Base-by-base conservation (phyloP, 2,329 filamentous ascomycete genomes). In the Rhynchosporium agropyri region DNA sequence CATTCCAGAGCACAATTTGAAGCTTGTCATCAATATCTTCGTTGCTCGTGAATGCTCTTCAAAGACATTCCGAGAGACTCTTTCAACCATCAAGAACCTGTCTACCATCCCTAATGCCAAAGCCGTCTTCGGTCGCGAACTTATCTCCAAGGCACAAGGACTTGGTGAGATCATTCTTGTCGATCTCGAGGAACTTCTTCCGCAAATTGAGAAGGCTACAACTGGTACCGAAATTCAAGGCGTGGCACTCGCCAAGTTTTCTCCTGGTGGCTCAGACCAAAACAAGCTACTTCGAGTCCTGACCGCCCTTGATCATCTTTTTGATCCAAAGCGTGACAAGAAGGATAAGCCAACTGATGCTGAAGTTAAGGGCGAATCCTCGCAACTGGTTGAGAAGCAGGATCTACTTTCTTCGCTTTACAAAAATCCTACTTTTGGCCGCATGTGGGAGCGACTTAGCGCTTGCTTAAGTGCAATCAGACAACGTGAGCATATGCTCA, bases 11-110 rank as follows among this genome's bases (percentile, higher is more conserved):
- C 85, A 92, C 73, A 97, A 98, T 74, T 84, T 99, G 62, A 91
- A 90, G 63, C 81, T 98, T 62, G 92, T 99, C n/a, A 91, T 98
- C 70, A 95, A 95, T 74, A 97, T 99, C 62, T 90, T 99, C 68
- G 92, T 96, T 49, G 94, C 94, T 66, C 89, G 93, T 55, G 95
- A 99, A 76, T 99, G 95, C 78, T 97, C 92, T 73, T 93, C 91
- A 67, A 97, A 97, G 81, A 98, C 95, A 0, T 99, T 99, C 83
- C 91, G 95, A 74, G 96, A 98, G 76, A 98, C 95, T 0, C 84
- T 99, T 60, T 95, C 94, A 15, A 96, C 96, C n/a, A 97, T 99
- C 80, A 98, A 97, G 79, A 97, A 98, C 73, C 83, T 99, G 49
- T 98, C 93, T 4, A 89, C 91, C 45, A 95, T 99, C 65, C 92